Percentiles rank a stretch among this genome's conserved stretches.
phyloP scores from a whole-genome alignment of 2,329 filamentous ascomycete species.

The Exophiala spinifera region DNA sequence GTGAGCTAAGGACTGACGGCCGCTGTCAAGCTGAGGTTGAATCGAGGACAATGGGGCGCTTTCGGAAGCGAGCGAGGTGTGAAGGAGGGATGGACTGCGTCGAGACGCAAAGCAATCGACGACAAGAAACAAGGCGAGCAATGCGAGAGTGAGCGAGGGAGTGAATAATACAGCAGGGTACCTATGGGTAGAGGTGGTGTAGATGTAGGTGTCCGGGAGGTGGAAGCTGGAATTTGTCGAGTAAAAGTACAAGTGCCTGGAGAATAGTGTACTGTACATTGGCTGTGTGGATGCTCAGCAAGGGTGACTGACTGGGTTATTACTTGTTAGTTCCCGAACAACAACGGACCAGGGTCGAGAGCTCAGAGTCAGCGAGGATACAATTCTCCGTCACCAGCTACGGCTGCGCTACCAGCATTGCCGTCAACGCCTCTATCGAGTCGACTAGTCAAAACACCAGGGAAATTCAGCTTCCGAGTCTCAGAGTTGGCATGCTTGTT shows the following conservation, averaged over 20 bases:
- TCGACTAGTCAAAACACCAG: background rate
- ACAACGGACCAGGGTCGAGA: too few species aligned
- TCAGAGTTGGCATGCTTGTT: background rate
- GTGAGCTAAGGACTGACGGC: constrained; percentile 4
- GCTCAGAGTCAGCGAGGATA: too few species aligned
- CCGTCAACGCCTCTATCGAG: background rate
- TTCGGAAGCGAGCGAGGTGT: background rate
- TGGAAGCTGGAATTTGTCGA: constrained; percentile 1
- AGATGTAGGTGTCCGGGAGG: background rate
- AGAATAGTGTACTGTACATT: too few species aligned
- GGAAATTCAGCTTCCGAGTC: background rate
- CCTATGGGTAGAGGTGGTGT: background rate
- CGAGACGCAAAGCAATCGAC: background rate
- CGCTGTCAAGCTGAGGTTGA: constrained; percentile 4
- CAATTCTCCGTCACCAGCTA: too few species aligned
- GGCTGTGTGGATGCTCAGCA: too few species aligned
- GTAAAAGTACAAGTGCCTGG: background rate
- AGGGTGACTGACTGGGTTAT: too few species aligned
- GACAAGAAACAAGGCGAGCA: background rate
- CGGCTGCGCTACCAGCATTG: background rate
- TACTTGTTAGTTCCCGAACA: too few species aligned
- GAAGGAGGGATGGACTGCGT: background rate
- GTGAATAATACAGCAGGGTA: background rate
- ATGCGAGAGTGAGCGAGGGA: background rate
- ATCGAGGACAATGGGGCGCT: background rate